phyloP scores from a whole-genome alignment of 2,329 filamentous ascomycete genomes.

The Colletotrichum salicis region DNA sequence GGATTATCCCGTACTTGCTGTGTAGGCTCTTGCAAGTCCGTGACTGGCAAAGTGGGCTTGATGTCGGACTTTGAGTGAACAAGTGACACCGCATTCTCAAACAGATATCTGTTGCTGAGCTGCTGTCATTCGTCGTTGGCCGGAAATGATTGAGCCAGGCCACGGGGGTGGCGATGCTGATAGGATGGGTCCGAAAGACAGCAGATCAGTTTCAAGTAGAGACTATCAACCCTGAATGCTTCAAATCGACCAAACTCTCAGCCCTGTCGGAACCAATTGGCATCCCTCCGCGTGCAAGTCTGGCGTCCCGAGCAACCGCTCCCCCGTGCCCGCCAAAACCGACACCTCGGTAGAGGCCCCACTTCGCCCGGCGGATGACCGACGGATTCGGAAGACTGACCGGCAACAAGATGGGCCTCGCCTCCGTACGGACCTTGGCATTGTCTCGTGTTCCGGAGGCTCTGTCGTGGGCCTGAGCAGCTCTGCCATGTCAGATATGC shows the following conservation, averaged over 20 bases:
- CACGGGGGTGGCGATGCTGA: constrained; percentile 28
- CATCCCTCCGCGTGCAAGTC: background rate
- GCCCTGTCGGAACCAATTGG: constrained; percentile 6
- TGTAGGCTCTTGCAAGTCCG: background rate
- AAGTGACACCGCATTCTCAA: background rate
- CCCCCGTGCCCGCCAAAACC: background rate
- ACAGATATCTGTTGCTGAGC: background rate
- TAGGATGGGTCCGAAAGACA: background rate
- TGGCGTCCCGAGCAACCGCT: background rate
- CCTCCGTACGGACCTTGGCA: constrained; percentile 1
- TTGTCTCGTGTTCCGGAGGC: background rate
- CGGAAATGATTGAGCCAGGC: constrained; percentile 18
- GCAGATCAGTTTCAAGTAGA: background rate
- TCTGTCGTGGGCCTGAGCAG: background rate
- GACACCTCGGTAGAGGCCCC: background rate
- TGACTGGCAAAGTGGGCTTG: constrained; percentile 1
- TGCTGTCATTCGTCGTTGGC: background rate
- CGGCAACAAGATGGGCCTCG: constrained; percentile 7
- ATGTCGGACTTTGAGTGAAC: constrained; percentile 8
- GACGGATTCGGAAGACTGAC: constrained; percentile 23
- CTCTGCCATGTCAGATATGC: background rate
- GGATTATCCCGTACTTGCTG: background rate
- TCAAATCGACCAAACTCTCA: background rate
- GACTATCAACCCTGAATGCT: background rate
- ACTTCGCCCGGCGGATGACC: constrained; percentile 20